Percentiles rank a stretch among this genome's conserved stretches.
These are phyloP conservation scores for Zoysia japonica DNA, from an alignment of 176 grass and related monocot genomes.

Conservation along the genomic window DNA sequence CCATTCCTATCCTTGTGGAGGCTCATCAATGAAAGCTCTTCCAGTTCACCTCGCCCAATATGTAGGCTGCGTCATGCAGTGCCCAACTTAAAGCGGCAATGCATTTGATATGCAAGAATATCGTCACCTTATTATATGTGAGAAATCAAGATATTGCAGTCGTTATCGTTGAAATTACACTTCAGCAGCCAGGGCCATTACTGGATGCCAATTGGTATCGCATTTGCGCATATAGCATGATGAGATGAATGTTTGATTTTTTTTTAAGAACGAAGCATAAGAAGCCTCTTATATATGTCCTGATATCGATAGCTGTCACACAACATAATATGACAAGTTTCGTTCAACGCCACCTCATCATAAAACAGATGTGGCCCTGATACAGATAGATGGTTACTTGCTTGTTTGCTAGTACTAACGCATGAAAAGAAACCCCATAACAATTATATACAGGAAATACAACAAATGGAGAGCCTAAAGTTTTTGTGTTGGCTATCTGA, in stretches of 20 bases:
- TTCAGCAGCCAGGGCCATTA: neutral
- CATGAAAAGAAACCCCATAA: conserved; percentile 38
- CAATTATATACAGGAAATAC: conserved; percentile 49
- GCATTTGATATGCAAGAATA: neutral
- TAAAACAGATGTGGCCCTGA: conserved; percentile 34
- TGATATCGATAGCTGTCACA: neutral
- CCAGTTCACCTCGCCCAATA: neutral
- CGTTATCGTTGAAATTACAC: neutral
- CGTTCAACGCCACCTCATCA: conserved; percentile 40
- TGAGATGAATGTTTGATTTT: conserved; percentile 10
- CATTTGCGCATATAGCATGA: conserved; percentile 14
- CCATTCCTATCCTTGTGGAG: conserved; percentile 31
- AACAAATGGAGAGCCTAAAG: conserved; percentile 35
- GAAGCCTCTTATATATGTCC: neutral
- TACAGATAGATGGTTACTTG: conserved; percentile 28
- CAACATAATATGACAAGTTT: conserved; percentile 29
- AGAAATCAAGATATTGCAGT: conserved; percentile 19
- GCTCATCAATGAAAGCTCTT: neutral
- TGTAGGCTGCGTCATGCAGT: neutral
- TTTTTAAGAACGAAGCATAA: neutral
- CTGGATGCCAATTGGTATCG: conserved; percentile 23
- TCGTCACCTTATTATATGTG: neutral
- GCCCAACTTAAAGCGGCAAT: conserved; percentile 2
- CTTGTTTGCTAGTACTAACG: neutral
- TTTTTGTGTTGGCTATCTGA: conserved; percentile 40